Conservation (phyloP, 1,139 yeast genomes). For the Yamadazyma diddensiae region DNA sequence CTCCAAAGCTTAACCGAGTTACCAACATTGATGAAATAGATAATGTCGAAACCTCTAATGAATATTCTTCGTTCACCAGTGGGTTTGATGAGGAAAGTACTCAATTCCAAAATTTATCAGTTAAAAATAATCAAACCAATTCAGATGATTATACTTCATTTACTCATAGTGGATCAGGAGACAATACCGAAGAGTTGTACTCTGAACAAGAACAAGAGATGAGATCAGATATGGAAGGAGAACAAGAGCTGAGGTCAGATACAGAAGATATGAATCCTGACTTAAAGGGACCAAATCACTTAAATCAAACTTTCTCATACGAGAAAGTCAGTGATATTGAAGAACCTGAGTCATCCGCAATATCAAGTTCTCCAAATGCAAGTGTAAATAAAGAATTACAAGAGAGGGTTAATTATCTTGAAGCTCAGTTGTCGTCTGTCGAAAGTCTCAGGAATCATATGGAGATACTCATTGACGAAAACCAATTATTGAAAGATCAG, state of each 20-base stretch:
- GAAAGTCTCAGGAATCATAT: constrained; percentile 10
- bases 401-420: constrained; percentile 11
- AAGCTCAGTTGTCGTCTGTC: constrained; percentile 11
- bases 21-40: constrained; percentile 5
- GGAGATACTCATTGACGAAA: constrained; percentile 14
- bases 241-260: too few relatives aligned
- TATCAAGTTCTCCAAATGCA: not conserved
- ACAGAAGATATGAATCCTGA: not conserved
- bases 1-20: constrained; percentile 27
- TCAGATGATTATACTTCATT: constrained; percentile 28
- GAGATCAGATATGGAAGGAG: not conserved
- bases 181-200: not conserved
- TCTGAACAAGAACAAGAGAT: too few relatives aligned
- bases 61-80: constrained; percentile 36
- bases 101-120: constrained; percentile 9
- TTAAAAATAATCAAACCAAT: constrained; percentile 5
- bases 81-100: constrained; percentile 27
- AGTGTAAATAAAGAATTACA: constrained; percentile 5
- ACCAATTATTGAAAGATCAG: constrained; percentile 10
- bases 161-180: constrained; percentile 1
- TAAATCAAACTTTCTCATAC: constrained; percentile 4
- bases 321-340: constrained; percentile 6
- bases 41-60: constrained; percentile 15
- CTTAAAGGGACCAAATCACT: not conserved
- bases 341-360: constrained; percentile 3